Conservation (phyloP, 129 eudicot species). For the Lactuca sativa region DNA sequence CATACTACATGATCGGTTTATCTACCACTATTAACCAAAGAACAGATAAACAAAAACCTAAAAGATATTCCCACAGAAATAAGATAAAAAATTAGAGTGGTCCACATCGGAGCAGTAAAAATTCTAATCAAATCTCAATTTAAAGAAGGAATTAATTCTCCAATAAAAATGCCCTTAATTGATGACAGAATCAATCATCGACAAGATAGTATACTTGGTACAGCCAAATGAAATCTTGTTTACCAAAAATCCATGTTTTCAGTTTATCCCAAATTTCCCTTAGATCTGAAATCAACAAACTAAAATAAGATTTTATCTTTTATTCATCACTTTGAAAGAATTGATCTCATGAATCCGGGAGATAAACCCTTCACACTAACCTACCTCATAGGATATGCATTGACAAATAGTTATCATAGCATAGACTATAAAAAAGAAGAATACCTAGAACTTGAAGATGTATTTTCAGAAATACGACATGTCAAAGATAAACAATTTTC, state of each 20-base stretch:
- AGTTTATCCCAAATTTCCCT: background rate
- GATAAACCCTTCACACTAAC: too few relatives aligned
- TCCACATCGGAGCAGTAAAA: slow-evolving; percentile 1
- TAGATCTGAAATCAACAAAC: background rate
- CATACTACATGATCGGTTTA: too few relatives aligned
- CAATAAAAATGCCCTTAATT: background rate
- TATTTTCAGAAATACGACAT: too few relatives aligned
- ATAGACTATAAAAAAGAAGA: too few relatives aligned
- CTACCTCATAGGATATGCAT: too few relatives aligned
- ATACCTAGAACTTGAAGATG: too few relatives aligned
- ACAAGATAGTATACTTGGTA: background rate
- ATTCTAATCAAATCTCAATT: background rate
- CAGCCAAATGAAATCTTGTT: background rate
- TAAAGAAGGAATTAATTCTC: background rate
- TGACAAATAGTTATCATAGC: too few relatives aligned
- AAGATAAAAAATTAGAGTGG: background rate
- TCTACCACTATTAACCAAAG: too few relatives aligned
- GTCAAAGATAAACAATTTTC: too few relatives aligned
- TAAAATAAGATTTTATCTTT: background rate
- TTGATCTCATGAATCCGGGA: too few relatives aligned
- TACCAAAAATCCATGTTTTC: slow-evolving; percentile 1
- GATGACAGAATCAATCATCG: background rate
- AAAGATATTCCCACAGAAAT: background rate
- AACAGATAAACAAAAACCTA: too few relatives aligned
- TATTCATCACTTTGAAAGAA: background rate